A percentile compares a stretch with the other conserved stretches of the same genome.
phyloP scores from a whole-genome alignment of 164 flowering plant genomes.

The Tetrastigma voinierianum region DNA sequence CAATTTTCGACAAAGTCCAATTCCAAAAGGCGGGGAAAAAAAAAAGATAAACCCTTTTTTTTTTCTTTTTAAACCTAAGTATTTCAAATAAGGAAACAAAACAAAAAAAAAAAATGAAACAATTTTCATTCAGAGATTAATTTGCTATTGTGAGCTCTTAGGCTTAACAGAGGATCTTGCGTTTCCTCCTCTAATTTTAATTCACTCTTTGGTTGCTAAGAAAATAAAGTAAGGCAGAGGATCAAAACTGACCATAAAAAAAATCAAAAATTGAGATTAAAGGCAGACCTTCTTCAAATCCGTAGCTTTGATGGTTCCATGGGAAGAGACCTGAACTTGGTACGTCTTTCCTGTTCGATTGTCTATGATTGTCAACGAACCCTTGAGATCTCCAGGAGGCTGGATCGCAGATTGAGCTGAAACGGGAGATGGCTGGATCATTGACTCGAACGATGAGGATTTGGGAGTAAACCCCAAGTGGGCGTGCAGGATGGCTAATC shows the following conservation, averaged over 20 bases:
- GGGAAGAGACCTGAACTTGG: constrained; percentile 66
- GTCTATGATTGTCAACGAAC: constrained; percentile 63
- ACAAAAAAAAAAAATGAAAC: neutral
- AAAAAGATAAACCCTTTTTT: neutral
- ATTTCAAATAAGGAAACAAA: too few relatives aligned
- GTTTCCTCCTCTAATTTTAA: too few relatives aligned
- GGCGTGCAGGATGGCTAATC: constrained; percentile 71
- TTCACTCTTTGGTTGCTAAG: neutral
- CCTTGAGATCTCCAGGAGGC: constrained; percentile 64
- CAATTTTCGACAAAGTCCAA: too few relatives aligned
- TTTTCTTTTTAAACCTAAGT: too few relatives aligned
- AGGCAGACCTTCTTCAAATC: constrained; percentile 81
- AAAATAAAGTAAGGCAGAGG: neutral
- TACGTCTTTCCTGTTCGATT: constrained; percentile 78
- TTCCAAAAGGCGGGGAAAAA: neutral
- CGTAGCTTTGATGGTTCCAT: constrained; percentile 80
- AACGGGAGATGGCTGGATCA: constrained; percentile 41
- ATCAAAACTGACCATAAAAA: too few relatives aligned
- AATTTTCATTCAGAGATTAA: too few relatives aligned
- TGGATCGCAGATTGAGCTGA: constrained; percentile 43
- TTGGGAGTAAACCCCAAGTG: constrained; percentile 38
- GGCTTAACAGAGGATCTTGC: too few relatives aligned
- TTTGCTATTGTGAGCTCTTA: too few relatives aligned
- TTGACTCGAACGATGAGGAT: constrained; percentile 11
- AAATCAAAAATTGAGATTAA: too few relatives aligned